Conservation (phyloP, 192 early-diverging fungal genomes). For the Coemansia sp. region DNA sequence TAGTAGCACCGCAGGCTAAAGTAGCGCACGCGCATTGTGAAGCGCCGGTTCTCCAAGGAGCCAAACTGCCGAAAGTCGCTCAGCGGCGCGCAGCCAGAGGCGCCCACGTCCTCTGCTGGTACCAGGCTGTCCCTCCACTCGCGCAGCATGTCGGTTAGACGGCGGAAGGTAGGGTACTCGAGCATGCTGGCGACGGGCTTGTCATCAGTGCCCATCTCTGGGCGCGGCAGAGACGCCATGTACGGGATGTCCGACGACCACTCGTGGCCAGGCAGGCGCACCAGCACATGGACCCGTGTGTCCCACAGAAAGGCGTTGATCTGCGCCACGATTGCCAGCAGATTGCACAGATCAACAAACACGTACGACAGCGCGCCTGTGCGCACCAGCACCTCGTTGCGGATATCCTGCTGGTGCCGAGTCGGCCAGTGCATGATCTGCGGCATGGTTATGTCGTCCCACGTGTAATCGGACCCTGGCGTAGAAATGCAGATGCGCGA, state of each 20-base stretch:
- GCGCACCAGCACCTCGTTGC: constrained; percentile 4
- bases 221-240: not conserved
- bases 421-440: constrained; percentile 36
- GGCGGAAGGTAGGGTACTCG: constrained; percentile 27
- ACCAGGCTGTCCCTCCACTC: constrained; percentile 23
- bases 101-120: constrained; percentile 19
- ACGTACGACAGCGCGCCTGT: constrained; percentile 36
- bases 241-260: constrained; percentile 20
- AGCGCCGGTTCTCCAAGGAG: constrained; percentile 26
- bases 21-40: constrained; percentile 36
- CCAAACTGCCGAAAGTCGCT: constrained; percentile 13
- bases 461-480: constrained; percentile 32
- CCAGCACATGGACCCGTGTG: constrained; percentile 15
- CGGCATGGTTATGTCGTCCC: constrained; percentile 42
- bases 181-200: constrained; percentile 12
- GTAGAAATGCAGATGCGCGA: constrained; percentile 26
- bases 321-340: constrained; percentile 23
- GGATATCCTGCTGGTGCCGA: constrained; percentile 17
- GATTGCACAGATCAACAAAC: constrained; percentile 31
- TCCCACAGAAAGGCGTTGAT: constrained; percentile 40
- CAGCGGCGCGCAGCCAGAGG: constrained; percentile 1
- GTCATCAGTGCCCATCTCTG: not conserved
- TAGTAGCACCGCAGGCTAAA: constrained; percentile 41
- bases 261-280: constrained; percentile 1
- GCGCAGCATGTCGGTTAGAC: constrained; percentile 12